phyloP scores from a whole-genome alignment of 768 basidiomycete genomes.

The Lenzites betulinus region DNA sequence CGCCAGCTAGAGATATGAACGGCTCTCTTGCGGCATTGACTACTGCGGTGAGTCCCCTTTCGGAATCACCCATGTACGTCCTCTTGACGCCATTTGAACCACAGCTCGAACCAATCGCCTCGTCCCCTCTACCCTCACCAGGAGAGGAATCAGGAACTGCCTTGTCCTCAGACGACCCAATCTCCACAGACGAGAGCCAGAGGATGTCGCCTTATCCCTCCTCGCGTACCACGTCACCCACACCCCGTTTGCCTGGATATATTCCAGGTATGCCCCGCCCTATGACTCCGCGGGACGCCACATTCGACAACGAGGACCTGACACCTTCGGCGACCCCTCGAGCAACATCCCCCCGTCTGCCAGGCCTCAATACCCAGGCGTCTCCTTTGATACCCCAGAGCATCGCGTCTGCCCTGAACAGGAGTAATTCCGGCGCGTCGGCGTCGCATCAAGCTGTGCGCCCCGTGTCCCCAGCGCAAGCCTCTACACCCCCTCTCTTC shows the following conservation, averaged over 20 bases:
- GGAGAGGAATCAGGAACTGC: slow-evolving; percentile 65
- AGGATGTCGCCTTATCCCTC: slow-evolving; percentile 58
- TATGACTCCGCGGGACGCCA: slow-evolving; percentile 80
- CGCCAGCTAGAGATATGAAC: slow-evolving; percentile 18
- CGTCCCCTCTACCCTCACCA: slow-evolving; percentile 23
- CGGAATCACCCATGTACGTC: slow-evolving; percentile 16
- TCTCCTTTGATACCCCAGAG: slow-evolving; percentile 40
- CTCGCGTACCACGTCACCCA: slow-evolving; percentile 52
- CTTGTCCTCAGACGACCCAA: slow-evolving; percentile 64
- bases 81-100: background rate
- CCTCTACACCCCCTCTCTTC: slow-evolving; percentile 49
- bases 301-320: slow-evolving; percentile 68
- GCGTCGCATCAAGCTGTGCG: slow-evolving; percentile 46
- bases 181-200: slow-evolving; percentile 49
- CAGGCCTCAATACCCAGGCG: slow-evolving; percentile 32
- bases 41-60: slow-evolving; percentile 20
- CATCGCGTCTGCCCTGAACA: slow-evolving; percentile 41
- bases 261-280: slow-evolving; percentile 90
- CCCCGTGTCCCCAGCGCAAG: slow-evolving; percentile 48
- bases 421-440: slow-evolving; percentile 61
- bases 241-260: slow-evolving; percentile 72
- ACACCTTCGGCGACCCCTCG: slow-evolving; percentile 76
- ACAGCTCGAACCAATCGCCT: slow-evolving; percentile 22
- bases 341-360: slow-evolving; percentile 64
- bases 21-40: slow-evolving; percentile 8